Percentiles rank a stretch among this genome's conserved stretches.
phyloP scores from a whole-genome alignment of 768 basidiomycete genomes.

The Phaeotremella skinneri region DNA sequence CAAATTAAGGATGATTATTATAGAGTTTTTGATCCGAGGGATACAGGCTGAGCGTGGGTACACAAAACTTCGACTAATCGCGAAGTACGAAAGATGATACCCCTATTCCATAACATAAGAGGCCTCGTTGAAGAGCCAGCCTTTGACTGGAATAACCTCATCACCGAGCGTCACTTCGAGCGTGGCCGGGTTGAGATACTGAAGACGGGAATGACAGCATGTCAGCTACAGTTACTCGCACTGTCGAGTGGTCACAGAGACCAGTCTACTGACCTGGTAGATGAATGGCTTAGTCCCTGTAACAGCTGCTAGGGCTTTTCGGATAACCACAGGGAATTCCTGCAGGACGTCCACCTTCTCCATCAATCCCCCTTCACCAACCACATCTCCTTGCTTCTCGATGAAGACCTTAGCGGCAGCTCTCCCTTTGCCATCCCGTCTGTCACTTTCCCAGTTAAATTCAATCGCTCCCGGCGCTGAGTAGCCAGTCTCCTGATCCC shows the following conservation, averaged over 20 bases:
- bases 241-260: background rate
- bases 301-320: slow-evolving; percentile 88
- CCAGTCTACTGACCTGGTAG: slow-evolving; percentile 67
- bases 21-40: no score
- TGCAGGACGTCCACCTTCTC: slow-evolving; percentile 79
- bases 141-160: slow-evolving; percentile 58
- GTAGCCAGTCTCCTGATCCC: slow-evolving; percentile 82
- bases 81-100: no score
- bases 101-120: slow-evolving; percentile 70
- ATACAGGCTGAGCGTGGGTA: no score
- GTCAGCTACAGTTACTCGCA: slow-evolving; percentile 1
- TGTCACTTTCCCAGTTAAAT: slow-evolving; percentile 76
- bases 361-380: slow-evolving; percentile 53
- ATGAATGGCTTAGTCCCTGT: slow-evolving; percentile 90
- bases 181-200: slow-evolving; percentile 64
- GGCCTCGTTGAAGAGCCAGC: slow-evolving; percentile 79
- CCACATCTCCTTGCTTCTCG: slow-evolving; percentile 59
- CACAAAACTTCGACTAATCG: background rate
- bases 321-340: slow-evolving; percentile 88
- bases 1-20: no score
- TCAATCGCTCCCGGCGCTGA: slow-evolving; percentile 64
- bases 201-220: background rate
- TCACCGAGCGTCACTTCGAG: slow-evolving; percentile 56
- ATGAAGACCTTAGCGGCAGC: slow-evolving; percentile 57
- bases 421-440: slow-evolving; percentile 52